Percentiles rank a stretch among this genome's conserved stretches.
Conservation (phyloP, 164 flowering plant species). For the Magnolia changhungtana region DNA sequence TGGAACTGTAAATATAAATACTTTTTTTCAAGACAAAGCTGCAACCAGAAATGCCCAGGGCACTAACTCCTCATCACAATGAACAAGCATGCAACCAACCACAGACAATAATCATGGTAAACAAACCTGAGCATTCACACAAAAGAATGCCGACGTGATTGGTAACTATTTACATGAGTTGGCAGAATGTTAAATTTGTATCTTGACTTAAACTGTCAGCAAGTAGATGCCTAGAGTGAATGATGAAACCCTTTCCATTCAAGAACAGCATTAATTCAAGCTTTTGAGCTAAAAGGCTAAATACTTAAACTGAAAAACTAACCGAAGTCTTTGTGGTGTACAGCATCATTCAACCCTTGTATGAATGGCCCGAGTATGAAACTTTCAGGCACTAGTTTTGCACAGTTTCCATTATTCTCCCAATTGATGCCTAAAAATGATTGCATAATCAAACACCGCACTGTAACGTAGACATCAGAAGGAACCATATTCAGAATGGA, state of each 20-base stretch:
- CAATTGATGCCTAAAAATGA: constrained; percentile 79
- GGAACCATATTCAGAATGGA: background rate
- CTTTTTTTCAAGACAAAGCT: too few species aligned
- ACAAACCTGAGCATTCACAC: background rate
- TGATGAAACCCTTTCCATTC: background rate
- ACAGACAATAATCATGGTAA: background rate
- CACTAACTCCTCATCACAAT: too few species aligned
- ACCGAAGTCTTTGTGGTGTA: constrained; percentile 97
- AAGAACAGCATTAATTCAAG: background rate
- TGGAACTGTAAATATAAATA: too few species aligned
- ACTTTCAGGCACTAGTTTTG: constrained; percentile 55
- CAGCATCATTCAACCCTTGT: constrained; percentile 75
- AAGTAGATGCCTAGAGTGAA: background rate
- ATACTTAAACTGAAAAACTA: constrained; percentile 22
- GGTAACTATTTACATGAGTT: background rate
- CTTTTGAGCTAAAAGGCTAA: background rate
- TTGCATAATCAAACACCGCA: constrained; percentile 87
- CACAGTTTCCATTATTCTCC: constrained; percentile 42
- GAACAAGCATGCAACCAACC: too few species aligned
- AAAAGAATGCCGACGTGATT: background rate
- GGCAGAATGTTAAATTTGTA: background rate
- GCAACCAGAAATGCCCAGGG: too few species aligned
- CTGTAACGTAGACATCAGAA: constrained; percentile 40
- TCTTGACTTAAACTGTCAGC: background rate
- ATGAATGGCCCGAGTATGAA: constrained; percentile 82